Base-by-base conservation (phyloP, 345 rosid genomes). In the Citrus reticulata region DNA sequence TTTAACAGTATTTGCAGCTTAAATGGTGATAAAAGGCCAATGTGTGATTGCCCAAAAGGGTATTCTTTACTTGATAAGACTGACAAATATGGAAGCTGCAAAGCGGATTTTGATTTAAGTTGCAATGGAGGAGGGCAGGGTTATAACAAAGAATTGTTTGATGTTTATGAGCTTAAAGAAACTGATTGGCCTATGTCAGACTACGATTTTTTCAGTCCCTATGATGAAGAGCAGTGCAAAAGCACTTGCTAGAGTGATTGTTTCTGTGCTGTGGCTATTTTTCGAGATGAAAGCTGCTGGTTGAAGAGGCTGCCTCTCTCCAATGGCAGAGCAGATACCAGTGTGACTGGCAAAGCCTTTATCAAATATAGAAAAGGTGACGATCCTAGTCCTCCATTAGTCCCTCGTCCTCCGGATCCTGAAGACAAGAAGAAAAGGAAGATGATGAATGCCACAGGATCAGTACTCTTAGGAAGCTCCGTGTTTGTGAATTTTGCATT, bases 121-220 rank as follows among this genome's bases (percentile, higher is more conserved):
- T 63, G 67, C 37, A 14, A 2, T 5, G 37, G 60, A 40, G 76
- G 29, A 16, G 75, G 51, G 8, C 27, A 49, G 74, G 61, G 32
- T 51, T 76, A 77, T 9, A 29, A 35, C 16, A 61, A 61, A 7
- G 82, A 81, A 57, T 8, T 46, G 39, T 81, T 71, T 46, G 84
- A 32, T 14, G 34, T 81, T 9, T 62, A 32, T 5, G 77, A 64
- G 24, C 25, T 84, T 20, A 37, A 9, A 0, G 16, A 24, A 4
- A 51, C 22, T 30, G 37, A 59, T 73, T 74, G 69, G 69, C 69
- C 59, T 5, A 0, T 0, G 19, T 17, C 67, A 37, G 77, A 73
- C 25, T 60, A 19, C 0, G 77, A 74, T 11, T 24, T 0, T 17
- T 40, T 16, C 10, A 1, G 1, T 29, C 57, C 57, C 27, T 61